Conservation (phyloP, 345 rosid species). For the Murraya paniculata region DNA sequence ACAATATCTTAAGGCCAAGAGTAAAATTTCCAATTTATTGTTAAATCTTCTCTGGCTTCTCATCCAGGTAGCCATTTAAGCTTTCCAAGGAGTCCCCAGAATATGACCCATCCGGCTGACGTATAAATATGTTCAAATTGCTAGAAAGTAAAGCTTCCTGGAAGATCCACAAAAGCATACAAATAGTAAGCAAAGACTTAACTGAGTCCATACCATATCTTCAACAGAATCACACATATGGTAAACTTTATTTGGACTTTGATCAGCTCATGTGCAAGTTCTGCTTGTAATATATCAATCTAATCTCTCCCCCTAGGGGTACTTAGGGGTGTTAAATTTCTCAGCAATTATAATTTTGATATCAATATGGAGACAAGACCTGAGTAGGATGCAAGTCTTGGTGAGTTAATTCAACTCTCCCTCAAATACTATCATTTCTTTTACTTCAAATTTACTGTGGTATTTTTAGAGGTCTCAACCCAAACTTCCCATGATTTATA, state of each 20-base stretch:
- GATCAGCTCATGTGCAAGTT: not conserved
- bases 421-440: not conserved
- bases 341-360: not conserved
- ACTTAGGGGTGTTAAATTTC: no score
- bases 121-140: constrained; percentile 61
- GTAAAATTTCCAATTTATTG: constrained; percentile 26
- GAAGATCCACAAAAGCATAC: constrained; percentile 19
- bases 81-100: constrained; percentile 56
- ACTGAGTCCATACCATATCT: not conserved
- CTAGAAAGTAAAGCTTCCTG: constrained; percentile 65
- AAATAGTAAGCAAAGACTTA: not conserved
- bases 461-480: not conserved
- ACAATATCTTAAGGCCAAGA: constrained; percentile 14
- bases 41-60: constrained; percentile 36
- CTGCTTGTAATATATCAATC: no score
- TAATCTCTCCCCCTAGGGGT: no score
- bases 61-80: constrained; percentile 40
- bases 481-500: not conserved
- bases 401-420: not conserved
- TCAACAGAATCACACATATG: not conserved
- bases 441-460: not conserved
- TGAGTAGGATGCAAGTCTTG: not conserved
- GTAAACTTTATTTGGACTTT: not conserved
- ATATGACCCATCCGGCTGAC: constrained; percentile 82
- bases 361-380: not conserved